Conservation (phyloP, 1,139 yeast species). For the Nakaseomyces delphensis region DNA sequence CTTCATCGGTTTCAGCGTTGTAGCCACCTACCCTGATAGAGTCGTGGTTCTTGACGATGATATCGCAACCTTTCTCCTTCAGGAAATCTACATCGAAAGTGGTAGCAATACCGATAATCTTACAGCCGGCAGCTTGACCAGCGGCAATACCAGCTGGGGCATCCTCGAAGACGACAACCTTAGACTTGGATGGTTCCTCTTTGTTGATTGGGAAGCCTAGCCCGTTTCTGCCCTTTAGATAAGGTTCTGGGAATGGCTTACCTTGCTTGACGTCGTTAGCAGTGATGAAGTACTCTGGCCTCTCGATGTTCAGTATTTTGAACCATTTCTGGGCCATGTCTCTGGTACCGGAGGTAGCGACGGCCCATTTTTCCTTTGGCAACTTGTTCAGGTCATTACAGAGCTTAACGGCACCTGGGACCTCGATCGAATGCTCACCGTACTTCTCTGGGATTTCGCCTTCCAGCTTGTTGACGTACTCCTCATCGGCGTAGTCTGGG, state of each 20-base stretch:
- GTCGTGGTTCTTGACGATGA: constrained; percentile 65
- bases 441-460: constrained; percentile 63
- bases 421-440: constrained; percentile 63
- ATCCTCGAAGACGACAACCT: constrained; percentile 68
- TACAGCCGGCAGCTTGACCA: constrained; percentile 78
- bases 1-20: constrained; percentile 31
- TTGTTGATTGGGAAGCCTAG: constrained; percentile 43
- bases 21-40: constrained; percentile 36
- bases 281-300: constrained; percentile 68
- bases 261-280: constrained; percentile 72
- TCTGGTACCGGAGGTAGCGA: constrained; percentile 75
- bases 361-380: constrained; percentile 58
- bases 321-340: constrained; percentile 77
- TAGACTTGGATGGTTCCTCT: constrained; percentile 31
- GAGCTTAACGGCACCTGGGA: constrained; percentile 63
- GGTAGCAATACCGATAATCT: constrained; percentile 74
- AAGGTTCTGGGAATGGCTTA: constrained; percentile 81
- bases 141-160: constrained; percentile 85
- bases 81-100: constrained; percentile 64
- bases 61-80: constrained; percentile 68
- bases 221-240: constrained; percentile 53
- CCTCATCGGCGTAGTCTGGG: constrained; percentile 61
- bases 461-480: constrained; percentile 61
- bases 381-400: constrained; percentile 34
- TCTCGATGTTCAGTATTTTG: constrained; percentile 48